Base-by-base conservation (phyloP, 2,329 filamentous ascomycete genomes). In the Nemania serpens region DNA sequence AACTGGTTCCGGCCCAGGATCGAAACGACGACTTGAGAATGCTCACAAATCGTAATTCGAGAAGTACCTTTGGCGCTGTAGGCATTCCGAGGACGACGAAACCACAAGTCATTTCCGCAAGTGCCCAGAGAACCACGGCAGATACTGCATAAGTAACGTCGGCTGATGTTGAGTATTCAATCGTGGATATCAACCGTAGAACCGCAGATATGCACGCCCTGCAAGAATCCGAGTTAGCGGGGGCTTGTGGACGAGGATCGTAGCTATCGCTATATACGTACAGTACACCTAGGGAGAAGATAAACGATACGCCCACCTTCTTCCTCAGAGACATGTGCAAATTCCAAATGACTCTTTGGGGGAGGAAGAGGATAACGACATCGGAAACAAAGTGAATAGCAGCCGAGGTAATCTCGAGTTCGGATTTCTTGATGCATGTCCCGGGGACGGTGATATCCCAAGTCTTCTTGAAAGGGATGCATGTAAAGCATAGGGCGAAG, bases 41-140 rank as follows among this genome's bases (percentile, higher is more conserved):
- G 22, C 59, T 59, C 25, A 68, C 46, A n/a, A 68, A 25, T 5
- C 65, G 65, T 12, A 64, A 65, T 17, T 71, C 70, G 42, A 65
- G 58, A 18, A 78, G 59, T 22, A 78, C 55, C 62, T 76, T 78
- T 2, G 77, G 75, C 0, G 77, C 62, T 41, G 73, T 76, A 5
- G 77, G 77, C 37, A 78, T 63, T 51, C 75, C 72, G 41, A 76
- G 59, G 50, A 79, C 75, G 63, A 80, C 75, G 68, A 81, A 80
- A 7, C 75, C 78, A 52, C 76, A 78, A 1, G 78, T 77, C 74
- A 78, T 80, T 61, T 81, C 79, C 4, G 74, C 78, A 29, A 68
- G 71, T 3, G 75, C 77, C 79, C 78, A 81, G 66, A 80, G 79
- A 13, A 76, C 58, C 1, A 80, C 66, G 1, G 76, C 73, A 0